Conservation (phyloP, 441 rosid species). For the Cnidoscolus chayamansa region DNA sequence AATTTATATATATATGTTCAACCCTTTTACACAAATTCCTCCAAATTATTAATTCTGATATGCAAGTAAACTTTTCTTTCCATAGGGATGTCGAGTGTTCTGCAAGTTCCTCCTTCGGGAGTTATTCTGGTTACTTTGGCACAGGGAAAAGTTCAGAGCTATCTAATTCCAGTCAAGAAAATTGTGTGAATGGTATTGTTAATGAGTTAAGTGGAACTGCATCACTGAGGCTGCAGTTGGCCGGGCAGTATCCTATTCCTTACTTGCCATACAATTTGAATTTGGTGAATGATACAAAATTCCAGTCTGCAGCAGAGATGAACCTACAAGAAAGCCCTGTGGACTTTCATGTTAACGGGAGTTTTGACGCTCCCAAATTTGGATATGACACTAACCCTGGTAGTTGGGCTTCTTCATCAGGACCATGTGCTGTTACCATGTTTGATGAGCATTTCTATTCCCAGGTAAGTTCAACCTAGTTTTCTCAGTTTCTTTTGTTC, state of each 20-base stretch:
- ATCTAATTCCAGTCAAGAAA: slow-evolving; percentile 64
- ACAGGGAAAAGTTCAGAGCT: slow-evolving; percentile 56
- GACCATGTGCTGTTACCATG: slow-evolving; percentile 54
- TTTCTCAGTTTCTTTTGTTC: neutral
- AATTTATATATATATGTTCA: neutral
- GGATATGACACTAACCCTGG: slow-evolving; percentile 41
- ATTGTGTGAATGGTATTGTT: slow-evolving; percentile 52
- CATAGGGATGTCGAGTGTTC: slow-evolving; percentile 75
- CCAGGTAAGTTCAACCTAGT: slow-evolving; percentile 37
- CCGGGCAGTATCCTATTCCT: slow-evolving; percentile 38
- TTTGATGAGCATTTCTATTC: slow-evolving; percentile 55
- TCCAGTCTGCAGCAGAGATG: slow-evolving; percentile 49
- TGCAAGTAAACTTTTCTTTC: slow-evolving; percentile 4
- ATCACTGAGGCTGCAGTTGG: slow-evolving; percentile 47
- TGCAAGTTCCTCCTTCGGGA: slow-evolving; percentile 72
- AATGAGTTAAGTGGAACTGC: slow-evolving; percentile 47
- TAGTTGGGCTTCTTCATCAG: slow-evolving; percentile 62
- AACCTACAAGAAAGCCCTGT: slow-evolving; percentile 45
- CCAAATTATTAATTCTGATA: slow-evolving; percentile 6
- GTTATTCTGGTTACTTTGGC: slow-evolving; percentile 69
- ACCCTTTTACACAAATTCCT: neutral
- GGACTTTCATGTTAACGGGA: slow-evolving; percentile 56
- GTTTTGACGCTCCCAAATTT: slow-evolving; percentile 52
- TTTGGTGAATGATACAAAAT: slow-evolving; percentile 45
- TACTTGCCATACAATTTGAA: slow-evolving; percentile 45